Percentiles rank a stretch among this genome's conserved stretches.
phyloP scores from a whole-genome alignment of 2,329 filamentous ascomycete species.

The Drechslerella coelobrocha region DNA sequence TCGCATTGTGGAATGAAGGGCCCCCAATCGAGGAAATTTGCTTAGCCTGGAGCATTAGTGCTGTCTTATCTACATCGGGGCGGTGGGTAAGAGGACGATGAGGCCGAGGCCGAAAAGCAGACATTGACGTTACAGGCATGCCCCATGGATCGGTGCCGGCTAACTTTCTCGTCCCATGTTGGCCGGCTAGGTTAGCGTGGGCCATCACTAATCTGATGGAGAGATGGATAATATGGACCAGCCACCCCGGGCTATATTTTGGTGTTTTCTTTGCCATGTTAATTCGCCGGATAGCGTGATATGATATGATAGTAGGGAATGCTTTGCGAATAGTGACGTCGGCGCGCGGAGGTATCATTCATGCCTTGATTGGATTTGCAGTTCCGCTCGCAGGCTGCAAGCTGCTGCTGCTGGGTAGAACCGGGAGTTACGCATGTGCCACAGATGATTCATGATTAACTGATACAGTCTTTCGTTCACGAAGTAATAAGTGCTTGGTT shows the following conservation, averaged over 20 bases:
- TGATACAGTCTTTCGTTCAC: too few relatives aligned
- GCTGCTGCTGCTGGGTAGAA: too few relatives aligned
- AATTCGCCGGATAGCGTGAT: conserved; percentile 2
- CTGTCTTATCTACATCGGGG: conserved; percentile 5
- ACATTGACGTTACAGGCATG: too few relatives aligned
- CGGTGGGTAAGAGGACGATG: too few relatives aligned
- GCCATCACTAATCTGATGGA: too few relatives aligned
- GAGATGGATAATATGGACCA: too few relatives aligned
- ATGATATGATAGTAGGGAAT: background rate
- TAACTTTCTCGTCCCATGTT: background rate
- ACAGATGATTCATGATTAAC: too few relatives aligned
- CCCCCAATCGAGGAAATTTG: too few relatives aligned
- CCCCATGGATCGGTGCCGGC: background rate
- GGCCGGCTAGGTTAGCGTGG: too few relatives aligned
- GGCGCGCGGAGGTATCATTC: conserved; percentile 18
- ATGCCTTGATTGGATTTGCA: background rate
- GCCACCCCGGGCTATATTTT: background rate
- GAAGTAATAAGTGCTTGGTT: too few relatives aligned
- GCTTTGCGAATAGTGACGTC: conserved; percentile 41
- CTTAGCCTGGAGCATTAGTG: conserved; percentile 6
- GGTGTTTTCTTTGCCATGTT: background rate
- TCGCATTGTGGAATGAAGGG: conserved; percentile 38
- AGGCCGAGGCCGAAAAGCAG: too few relatives aligned
- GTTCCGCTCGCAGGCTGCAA: background rate
- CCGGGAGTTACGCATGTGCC: too few relatives aligned